Evolutionary conservation across 345 rosid genomes (phyloP).

Genomic region (Jatropha curcas): DNA sequence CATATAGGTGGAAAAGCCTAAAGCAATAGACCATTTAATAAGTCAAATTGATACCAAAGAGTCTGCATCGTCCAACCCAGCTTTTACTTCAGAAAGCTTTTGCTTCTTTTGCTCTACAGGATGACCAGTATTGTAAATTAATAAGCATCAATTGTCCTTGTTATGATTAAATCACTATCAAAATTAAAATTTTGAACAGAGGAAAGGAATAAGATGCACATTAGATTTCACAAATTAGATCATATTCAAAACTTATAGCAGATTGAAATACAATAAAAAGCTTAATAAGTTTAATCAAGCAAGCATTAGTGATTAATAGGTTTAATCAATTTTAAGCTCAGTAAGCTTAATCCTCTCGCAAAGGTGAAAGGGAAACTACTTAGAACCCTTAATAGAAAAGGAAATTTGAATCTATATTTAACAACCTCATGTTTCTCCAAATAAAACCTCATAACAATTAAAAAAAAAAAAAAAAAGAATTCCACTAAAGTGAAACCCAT

Average conservation of each 20-base stretch:
- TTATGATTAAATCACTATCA: not conserved
- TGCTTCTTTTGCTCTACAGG: conserved; percentile 37
- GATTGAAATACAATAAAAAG: not conserved
- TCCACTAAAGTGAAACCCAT: not conserved
- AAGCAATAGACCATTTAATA: not conserved
- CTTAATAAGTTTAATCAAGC: no score
- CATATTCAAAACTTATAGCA: not conserved
- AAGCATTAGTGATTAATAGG: not conserved
- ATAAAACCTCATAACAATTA: not conserved
- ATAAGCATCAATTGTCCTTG: not conserved
- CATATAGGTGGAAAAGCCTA: not conserved
- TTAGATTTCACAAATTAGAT: not conserved
- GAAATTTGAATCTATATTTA: not conserved
- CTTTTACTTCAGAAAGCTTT: conserved; percentile 27
- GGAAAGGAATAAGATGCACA: not conserved
- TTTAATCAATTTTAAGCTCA: not conserved
- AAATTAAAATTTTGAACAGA: not conserved
- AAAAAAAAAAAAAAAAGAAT: not conserved
- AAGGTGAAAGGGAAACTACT: no score
- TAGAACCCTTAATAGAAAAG: not conserved
- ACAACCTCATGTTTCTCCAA: not conserved
- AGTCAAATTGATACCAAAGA: conserved; percentile 21
- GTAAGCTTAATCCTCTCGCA: no score
- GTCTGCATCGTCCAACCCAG: conserved; percentile 34
- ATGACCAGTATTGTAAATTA: not conserved